Evolutionary conservation across 768 basidiomycete species (phyloP).

Genomic region (Cubamyces lactineus): DNA sequence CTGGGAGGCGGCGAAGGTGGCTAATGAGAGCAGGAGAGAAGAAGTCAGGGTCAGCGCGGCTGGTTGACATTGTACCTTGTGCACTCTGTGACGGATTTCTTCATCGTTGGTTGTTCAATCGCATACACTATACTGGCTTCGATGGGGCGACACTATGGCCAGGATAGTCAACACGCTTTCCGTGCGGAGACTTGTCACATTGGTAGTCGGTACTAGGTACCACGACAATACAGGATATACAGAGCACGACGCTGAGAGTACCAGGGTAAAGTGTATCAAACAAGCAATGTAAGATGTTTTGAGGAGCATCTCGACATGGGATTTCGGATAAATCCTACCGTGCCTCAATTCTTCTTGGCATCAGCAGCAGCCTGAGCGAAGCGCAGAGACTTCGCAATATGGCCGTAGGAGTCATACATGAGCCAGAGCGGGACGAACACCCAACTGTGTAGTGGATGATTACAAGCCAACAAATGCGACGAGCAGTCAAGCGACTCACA

Average conservation of each 20-base stretch:
- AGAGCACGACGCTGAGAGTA: too few relatives aligned
- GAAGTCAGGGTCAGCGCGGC: background rate
- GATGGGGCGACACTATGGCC: too few relatives aligned
- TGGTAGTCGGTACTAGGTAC: too few relatives aligned
- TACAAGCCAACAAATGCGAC: too few relatives aligned
- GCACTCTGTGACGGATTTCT: background rate
- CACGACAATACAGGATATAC: too few relatives aligned
- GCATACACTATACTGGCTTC: background rate
- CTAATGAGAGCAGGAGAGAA: background rate
- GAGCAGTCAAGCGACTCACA: conserved; percentile 51
- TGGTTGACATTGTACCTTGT: background rate
- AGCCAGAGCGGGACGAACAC: conserved; percentile 75
- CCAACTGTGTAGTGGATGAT: conserved; percentile 54
- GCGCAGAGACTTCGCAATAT: conserved; percentile 67
- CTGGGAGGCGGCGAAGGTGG: conserved; percentile 21
- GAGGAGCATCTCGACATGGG: too few relatives aligned
- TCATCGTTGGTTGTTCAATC: background rate
- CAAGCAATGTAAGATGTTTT: too few relatives aligned
- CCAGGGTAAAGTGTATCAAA: too few relatives aligned
- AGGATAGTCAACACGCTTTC: too few relatives aligned
- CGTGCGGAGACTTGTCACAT: too few relatives aligned
- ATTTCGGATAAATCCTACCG: too few relatives aligned
- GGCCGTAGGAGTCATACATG: conserved; percentile 76
- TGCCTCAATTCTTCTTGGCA: conserved; percentile 28
- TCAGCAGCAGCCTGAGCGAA: conserved; percentile 23